These are phyloP conservation scores for Thalassiosira ordinaria DNA, from an alignment of 352 stramenopile genomes.

Conservation along the genomic window DNA sequence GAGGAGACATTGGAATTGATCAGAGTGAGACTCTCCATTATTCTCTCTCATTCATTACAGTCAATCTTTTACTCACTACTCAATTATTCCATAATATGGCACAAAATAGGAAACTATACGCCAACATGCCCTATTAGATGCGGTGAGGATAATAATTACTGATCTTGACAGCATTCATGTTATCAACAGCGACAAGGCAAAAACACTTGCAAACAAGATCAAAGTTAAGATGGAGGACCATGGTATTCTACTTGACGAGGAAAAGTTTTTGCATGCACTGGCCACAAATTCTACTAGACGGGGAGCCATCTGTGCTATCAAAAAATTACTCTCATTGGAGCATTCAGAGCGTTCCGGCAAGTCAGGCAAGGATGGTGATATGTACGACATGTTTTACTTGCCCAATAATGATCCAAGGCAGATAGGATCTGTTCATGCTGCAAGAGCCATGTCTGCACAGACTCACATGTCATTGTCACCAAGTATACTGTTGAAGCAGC, in stretches of 20 bases:
- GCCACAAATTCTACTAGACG: slow-evolving; percentile 15
- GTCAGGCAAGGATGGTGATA: background rate
- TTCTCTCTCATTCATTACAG: too few species aligned
- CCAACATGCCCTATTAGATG: slow-evolving; percentile 10
- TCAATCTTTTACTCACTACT: too few species aligned
- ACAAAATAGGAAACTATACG: slow-evolving; percentile 1
- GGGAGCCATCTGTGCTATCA: slow-evolving; percentile 7
- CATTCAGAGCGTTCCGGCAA: background rate
- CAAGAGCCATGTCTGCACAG: background rate
- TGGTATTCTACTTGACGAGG: slow-evolving; percentile 6
- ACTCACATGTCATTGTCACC: slow-evolving; percentile 1
- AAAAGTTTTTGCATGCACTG: slow-evolving; percentile 21
- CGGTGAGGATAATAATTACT: slow-evolving; percentile 8
- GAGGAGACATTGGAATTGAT: background rate
- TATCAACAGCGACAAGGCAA: slow-evolving; percentile 4
- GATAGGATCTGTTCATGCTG: slow-evolving; percentile 17
- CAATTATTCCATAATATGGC: background rate
- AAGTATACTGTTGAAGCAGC: background rate
- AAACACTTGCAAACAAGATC: slow-evolving; percentile 26
- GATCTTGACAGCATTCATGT: background rate
- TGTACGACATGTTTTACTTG: slow-evolving; percentile 23
- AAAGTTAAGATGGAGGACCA: slow-evolving; percentile 6
- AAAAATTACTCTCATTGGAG: slow-evolving; percentile 5
- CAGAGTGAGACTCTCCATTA: background rate
- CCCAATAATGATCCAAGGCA: slow-evolving; percentile 14